Percentiles rank a stretch among this genome's conserved stretches.
phyloP scores from a whole-genome alignment of 768 basidiomycete species.

The Suillus bovinus region DNA sequence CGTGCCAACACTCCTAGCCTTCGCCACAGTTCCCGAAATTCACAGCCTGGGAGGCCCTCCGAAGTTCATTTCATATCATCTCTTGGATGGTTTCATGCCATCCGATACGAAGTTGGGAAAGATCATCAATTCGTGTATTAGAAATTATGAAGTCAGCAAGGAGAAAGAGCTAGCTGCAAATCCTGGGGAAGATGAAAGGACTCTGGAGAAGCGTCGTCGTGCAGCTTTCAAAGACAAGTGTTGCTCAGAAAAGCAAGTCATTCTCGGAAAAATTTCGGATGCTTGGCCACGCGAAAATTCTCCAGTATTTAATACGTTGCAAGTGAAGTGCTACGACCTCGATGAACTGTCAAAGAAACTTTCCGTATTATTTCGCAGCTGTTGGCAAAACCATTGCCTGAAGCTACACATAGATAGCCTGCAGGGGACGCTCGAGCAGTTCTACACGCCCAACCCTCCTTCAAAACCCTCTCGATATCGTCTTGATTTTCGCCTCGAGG shows the following conservation, averaged over 20 bases:
- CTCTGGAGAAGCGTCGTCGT: not conserved
- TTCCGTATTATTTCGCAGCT: not conserved
- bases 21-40: not conserved
- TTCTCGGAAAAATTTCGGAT: not conserved
- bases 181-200: not conserved
- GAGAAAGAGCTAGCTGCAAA: not conserved
- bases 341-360: not conserved
- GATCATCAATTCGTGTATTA: not conserved
- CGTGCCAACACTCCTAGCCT: not conserved
- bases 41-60: not conserved
- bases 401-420: not conserved
- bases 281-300: not conserved
- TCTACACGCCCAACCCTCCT: not conserved
- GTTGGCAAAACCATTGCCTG: not conserved
- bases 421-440: not conserved
- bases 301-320: not conserved
- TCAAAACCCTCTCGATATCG: not conserved
- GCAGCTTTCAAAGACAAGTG: not conserved
- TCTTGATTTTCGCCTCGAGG: not conserved
- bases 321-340: not conserved
- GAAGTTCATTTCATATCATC: not conserved
- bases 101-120: not conserved
- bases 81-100: not conserved
- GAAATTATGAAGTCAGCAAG: not conserved
- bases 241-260: not conserved